Percentiles rank a stretch among this genome's conserved stretches.
Conservation (phyloP, 768 basidiomycete species). For the Coprinellus micaceus region DNA sequence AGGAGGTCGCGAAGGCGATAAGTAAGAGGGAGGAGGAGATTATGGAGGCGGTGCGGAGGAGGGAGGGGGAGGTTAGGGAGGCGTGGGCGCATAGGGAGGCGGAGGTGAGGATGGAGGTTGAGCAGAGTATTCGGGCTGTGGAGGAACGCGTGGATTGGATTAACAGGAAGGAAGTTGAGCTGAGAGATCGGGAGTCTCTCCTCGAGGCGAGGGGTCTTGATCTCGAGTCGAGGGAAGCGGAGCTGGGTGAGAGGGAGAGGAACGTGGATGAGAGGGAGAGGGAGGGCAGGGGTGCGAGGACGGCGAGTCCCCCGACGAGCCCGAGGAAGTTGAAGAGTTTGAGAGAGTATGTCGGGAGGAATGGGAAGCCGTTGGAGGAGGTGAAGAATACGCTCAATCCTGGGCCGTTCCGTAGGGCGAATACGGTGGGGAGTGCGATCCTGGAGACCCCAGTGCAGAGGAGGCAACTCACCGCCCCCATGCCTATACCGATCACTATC, state of each 20-base stretch:
- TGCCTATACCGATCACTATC: not conserved
- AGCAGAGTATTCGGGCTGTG: constrained; percentile 42
- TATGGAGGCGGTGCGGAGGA: constrained; percentile 57
- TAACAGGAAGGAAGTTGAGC: constrained; percentile 48
- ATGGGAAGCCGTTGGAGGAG: constrained; percentile 65
- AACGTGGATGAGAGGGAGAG: constrained; percentile 4
- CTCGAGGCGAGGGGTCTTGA: constrained; percentile 37
- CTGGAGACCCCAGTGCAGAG: not conserved
- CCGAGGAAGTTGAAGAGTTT: not conserved
- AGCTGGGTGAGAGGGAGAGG: constrained; percentile 1
- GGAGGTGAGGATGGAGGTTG: constrained; percentile 49
- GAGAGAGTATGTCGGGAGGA: constrained; percentile 25
- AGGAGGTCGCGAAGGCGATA: constrained; percentile 65
- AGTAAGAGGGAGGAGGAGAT: constrained; percentile 67
- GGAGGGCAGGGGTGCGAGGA: not conserved
- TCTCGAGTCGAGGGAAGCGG: constrained; percentile 32
- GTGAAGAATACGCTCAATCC: constrained; percentile 67
- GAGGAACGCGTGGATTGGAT: constrained; percentile 49
- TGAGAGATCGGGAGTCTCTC: constrained; percentile 47
- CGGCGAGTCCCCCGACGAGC: not conserved
- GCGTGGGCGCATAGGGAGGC: constrained; percentile 56
- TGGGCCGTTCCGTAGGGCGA: not conserved
- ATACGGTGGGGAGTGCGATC: not conserved
- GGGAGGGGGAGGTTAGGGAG: constrained; percentile 61
- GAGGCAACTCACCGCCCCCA: not conserved